Evolutionary conservation across 352 stramenopile genomes (phyloP).

Genomic region (Phytopythium ostracodes): DNA sequence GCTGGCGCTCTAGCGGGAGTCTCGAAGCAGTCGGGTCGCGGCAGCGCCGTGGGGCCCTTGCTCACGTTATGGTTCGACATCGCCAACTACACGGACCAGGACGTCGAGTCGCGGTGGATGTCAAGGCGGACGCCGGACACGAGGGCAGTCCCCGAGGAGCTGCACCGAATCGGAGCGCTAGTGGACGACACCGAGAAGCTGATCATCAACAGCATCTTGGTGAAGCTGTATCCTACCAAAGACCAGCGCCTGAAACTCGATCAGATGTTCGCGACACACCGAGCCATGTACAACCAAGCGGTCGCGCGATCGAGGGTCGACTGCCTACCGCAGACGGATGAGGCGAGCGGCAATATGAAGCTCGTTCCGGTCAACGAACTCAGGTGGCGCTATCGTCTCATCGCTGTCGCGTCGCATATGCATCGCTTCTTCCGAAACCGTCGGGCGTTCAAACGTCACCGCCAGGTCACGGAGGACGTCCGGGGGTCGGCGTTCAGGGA

Average conservation of each 20-base stretch:
- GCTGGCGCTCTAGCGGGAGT: too few relatives aligned
- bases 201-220: background rate
- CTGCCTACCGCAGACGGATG: background rate
- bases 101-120: too few relatives aligned
- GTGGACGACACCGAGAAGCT: background rate
- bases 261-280: constrained; percentile 4
- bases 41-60: too few relatives aligned
- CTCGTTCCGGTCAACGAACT: too few relatives aligned
- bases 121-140: too few relatives aligned
- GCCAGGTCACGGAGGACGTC: constrained; percentile 7
- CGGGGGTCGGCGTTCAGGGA: constrained; percentile 9
- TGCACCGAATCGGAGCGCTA: background rate
- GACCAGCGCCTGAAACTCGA: background rate
- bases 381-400: too few relatives aligned
- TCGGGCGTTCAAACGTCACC: background rate
- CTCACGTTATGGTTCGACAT: too few relatives aligned
- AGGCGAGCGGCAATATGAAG: background rate
- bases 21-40: too few relatives aligned
- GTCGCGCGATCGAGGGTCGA: background rate
- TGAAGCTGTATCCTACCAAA: background rate
- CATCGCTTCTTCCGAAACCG: constrained; percentile 18
- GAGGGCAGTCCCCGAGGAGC: background rate
- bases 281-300: constrained; percentile 3
- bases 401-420: too few relatives aligned
- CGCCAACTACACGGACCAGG: too few relatives aligned